Evolutionary conservation across 139 green algal genomes (phyloP).

Genomic region (Chlorella sp.): DNA sequence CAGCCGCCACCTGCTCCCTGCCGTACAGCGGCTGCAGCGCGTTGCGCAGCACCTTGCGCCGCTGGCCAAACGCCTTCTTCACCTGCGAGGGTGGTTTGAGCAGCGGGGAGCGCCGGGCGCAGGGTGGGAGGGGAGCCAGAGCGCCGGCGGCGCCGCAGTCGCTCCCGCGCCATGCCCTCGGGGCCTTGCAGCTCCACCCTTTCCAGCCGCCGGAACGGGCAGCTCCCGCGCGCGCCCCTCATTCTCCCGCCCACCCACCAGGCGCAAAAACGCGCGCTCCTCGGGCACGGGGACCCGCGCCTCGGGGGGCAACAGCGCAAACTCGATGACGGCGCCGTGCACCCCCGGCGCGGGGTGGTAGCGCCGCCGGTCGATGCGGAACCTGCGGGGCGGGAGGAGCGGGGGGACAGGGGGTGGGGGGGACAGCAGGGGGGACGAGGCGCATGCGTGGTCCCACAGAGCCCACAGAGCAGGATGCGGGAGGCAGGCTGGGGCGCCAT

Average conservation of each 20-base stretch:
- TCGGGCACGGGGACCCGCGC: constrained; percentile 21
- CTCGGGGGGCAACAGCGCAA: constrained; percentile 55
- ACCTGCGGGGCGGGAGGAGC: constrained; percentile 18
- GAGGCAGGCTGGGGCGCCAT: too few species aligned
- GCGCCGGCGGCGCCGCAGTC: too few species aligned
- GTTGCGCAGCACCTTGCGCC: constrained; percentile 43
- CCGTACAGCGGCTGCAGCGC: constrained; percentile 24
- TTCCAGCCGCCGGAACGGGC: too few species aligned
- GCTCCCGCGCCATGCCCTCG: too few species aligned
- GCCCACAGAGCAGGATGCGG: neutral
- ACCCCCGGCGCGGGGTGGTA: constrained; percentile 83
- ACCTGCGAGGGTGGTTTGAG: neutral
- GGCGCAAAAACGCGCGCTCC: constrained; percentile 18
- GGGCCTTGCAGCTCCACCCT: too few species aligned
- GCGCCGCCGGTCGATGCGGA: constrained; percentile 65
- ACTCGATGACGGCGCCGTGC: constrained; percentile 81
- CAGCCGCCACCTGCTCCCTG: neutral
- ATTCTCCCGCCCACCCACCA: constrained; percentile 33
- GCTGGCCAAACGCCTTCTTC: constrained; percentile 40
- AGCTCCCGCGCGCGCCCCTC: too few species aligned
- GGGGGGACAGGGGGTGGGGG: neutral
- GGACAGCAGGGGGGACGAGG: neutral
- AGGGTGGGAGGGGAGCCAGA: neutral
- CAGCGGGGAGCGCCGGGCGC: neutral
- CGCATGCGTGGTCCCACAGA: neutral